Base-by-base conservation (phyloP, 768 basidiomycete genomes). In the Termitomyces sp. region DNA sequence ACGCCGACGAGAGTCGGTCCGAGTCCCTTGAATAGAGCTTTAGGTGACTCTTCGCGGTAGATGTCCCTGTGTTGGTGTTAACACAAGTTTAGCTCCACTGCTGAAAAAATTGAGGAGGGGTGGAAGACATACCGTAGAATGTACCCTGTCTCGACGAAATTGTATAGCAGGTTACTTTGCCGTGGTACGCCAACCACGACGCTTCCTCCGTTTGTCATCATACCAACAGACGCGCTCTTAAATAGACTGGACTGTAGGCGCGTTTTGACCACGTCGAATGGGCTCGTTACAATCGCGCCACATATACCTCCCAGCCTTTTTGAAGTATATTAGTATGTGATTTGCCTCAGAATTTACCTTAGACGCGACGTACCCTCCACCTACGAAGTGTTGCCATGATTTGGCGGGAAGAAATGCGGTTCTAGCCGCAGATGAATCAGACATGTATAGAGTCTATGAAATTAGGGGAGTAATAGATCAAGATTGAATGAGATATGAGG, bases 1-100 rank as follows among this genome's bases (percentile, higher is more conserved):
- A 91, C 95, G 54, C 96, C 97, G 30, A 97, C 92, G 0, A 99
- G 80, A 0, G 93, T 96, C 1, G 97, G 93, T 0, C 92, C 94
- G 16, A 99, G 83, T 48, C 97, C 97, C 69, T 89, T 94, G 80
- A 98, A 98, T 0, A 98, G 77, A 0, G 96, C 95, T 14, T 84
- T 80, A 0, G 90, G 83, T 0, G 94, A 93, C 73, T 99, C 97
- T 63, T 90, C 80, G 14, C 82, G 82, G 68, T 92, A 94, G 40
- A 98, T 97, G 61, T 92, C 88, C 28, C 92, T 92, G 60, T 20
- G 22, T 56, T 14, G 18, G n/a, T n/a, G n/a, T n/a, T n/a, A n/a
- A 54, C 24, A 28, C 2, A 43, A 58, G 22, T 48, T 30, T 40
- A 35, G 26, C n/a, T n/a, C 22, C 32, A 40, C 9, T 26, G 36